Percentiles rank a stretch among this genome's conserved stretches.
These are phyloP conservation scores for Naematelia encephala DNA, from an alignment of 768 basidiomycete genomes.

Conservation along the genomic window DNA sequence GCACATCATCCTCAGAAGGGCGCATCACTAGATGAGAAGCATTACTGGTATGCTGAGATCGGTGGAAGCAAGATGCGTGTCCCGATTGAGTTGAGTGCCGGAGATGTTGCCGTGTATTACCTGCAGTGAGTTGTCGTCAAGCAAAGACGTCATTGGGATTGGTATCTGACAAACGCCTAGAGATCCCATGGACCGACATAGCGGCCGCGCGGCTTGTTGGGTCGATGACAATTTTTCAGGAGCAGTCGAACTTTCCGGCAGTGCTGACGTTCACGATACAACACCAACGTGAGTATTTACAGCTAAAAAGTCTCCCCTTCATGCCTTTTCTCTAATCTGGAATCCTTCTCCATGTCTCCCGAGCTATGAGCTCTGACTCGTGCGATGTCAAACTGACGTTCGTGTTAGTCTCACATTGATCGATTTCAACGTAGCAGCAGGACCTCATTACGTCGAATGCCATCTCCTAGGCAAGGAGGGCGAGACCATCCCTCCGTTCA, in stretches of 20 bases:
- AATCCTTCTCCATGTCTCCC: too few species aligned
- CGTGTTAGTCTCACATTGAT: constrained; percentile 71
- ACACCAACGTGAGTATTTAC: constrained; percentile 62
- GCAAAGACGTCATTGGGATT: constrained; percentile 86
- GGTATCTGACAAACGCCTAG: constrained; percentile 52
- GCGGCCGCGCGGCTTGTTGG: constrained; percentile 43
- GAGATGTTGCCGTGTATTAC: constrained; percentile 90
- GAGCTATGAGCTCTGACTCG: background rate
- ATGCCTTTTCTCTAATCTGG: too few species aligned
- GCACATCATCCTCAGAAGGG: constrained; percentile 64
- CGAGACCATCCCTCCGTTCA: constrained; percentile 70
- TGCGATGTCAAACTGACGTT: background rate
- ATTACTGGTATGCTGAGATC: constrained; percentile 87
- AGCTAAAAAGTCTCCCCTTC: background rate
- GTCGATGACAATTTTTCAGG: constrained; percentile 65
- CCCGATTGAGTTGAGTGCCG: constrained; percentile 75
- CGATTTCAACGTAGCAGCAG: constrained; percentile 73
- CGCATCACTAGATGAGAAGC: constrained; percentile 57
- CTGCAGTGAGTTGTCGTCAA: constrained; percentile 56
- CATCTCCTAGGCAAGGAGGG: constrained; percentile 70
- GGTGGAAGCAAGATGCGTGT: constrained; percentile 78
- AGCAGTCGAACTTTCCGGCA: constrained; percentile 72
- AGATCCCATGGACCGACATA: constrained; percentile 32
- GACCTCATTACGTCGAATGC: constrained; percentile 89
- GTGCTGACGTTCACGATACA: constrained; percentile 61